Evolutionary conservation across 108 stramenopile genomes (phyloP), one percentile per base, ranked within the genome.

Genomic region (Heterococcus sp.): DNA sequence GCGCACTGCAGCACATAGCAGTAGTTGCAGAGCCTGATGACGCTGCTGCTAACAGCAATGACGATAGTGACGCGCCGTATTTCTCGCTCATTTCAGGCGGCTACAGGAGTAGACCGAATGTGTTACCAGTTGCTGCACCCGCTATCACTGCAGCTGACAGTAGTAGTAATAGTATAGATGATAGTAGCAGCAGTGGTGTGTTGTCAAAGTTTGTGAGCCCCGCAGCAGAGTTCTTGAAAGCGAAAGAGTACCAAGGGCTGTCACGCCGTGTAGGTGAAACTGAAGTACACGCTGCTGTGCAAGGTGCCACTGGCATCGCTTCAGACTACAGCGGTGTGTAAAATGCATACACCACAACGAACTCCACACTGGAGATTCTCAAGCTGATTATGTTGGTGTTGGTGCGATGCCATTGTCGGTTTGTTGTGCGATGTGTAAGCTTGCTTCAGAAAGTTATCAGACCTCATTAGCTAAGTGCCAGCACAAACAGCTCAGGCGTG

Each of bases 291-390:
- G 69, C 75, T 35, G 83, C 75, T 34, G 75, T 75, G 37, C 37
- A 76, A 35, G 83, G 83, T 0, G 66, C 68, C 70, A 38, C 66
- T 11, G 83, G 83, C 68, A 76, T 84, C 5, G 83, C 83, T 32
- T 84, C 83, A 2, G 83, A 84, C 39, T 84, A 84, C 64, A 71
- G 75, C 34, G 75, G 75, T n/a, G 64, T 84, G 66, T 84, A 68
- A 39, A 31, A 38, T 40, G 38, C 72, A 71, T 14, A 2, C 31
- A 3, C 32, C 65, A 72, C 26, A 63, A n/a, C n/a, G n/a, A n/a
- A n/a, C n/a, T n/a, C n/a, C n/a, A n/a, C n/a, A n/a, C n/a, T n/a
- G n/a, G n/a, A n/a, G n/a, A n/a, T n/a, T n/a, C n/a, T n/a, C n/a
- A n/a, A n/a, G n/a, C n/a, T n/a, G n/a, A n/a, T n/a, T n/a, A n/a